Percentiles rank a stretch among this genome's conserved stretches.
phyloP scores from a whole-genome alignment of 495 filamentous ascomycete genomes.

The Lindgomyces ingoldianus region DNA sequence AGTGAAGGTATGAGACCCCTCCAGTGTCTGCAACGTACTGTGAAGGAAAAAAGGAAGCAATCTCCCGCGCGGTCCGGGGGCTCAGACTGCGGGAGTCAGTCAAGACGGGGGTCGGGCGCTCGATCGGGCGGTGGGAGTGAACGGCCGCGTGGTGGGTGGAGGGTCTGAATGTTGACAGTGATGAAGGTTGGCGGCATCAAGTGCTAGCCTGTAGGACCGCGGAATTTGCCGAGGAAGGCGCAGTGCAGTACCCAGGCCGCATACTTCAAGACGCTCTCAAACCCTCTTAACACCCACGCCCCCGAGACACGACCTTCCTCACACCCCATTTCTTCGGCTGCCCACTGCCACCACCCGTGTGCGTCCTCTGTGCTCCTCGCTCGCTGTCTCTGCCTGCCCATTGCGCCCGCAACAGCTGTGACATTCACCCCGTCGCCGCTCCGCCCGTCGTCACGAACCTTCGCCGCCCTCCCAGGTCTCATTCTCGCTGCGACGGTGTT shows the following conservation, averaged over 20 bases:
- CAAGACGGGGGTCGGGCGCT: not conserved
- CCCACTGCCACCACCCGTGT: not conserved
- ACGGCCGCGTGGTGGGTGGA: not conserved
- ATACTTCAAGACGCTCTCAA: not conserved
- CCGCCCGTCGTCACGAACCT: not conserved
- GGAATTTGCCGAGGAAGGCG: not conserved
- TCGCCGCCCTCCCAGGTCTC: not conserved
- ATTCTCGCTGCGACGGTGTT: not conserved
- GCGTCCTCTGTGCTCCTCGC: not conserved
- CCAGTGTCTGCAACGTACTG: conserved; percentile 19
- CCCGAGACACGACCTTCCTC: not conserved
- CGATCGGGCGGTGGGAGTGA: conserved; percentile 6
- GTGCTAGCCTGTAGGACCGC: not conserved
- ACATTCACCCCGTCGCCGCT: not conserved
- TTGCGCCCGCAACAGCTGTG: not conserved
- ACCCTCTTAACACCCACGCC: not conserved
- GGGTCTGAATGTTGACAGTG: not conserved
- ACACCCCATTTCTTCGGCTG: not conserved
- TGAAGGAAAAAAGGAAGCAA: conserved; percentile 9
- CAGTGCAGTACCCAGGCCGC: not conserved
- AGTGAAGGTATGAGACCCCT: conserved; percentile 1
- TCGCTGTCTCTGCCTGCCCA: not conserved
- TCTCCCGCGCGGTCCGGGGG: conserved; percentile 18
- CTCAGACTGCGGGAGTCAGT: conserved; percentile 8
- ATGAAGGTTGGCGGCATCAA: not conserved